Evolutionary conservation across 2,329 filamentous ascomycete genomes (phyloP).

Genomic region (Hypoxylon sp.): DNA sequence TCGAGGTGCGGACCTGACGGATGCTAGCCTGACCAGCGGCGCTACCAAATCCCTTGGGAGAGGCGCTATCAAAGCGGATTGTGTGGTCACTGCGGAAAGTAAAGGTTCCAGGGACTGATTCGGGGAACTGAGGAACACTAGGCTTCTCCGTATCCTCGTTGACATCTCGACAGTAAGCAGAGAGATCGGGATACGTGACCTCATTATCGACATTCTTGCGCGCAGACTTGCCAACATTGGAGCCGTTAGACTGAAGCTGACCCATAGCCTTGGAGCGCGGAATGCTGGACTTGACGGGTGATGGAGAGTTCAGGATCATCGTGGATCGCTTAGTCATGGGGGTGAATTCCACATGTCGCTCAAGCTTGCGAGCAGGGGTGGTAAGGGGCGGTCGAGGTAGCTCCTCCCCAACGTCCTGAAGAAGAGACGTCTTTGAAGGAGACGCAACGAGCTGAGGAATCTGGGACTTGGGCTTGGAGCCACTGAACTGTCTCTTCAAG

Average conservation of each 20-base stretch:
- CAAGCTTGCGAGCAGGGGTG: constrained; percentile 74
- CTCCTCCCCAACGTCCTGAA: constrained; percentile 62
- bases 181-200: constrained; percentile 67
- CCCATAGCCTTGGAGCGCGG: constrained; percentile 57
- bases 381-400: constrained; percentile 67
- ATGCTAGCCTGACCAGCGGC: constrained; percentile 71
- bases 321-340: constrained; percentile 71
- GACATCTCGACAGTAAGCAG: constrained; percentile 52
- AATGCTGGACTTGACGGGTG: constrained; percentile 65
- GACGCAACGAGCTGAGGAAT: constrained; percentile 60
- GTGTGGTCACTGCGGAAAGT: constrained; percentile 76
- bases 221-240: constrained; percentile 52
- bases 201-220: constrained; percentile 49
- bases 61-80: constrained; percentile 66
- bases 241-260: constrained; percentile 53
- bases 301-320: constrained; percentile 64
- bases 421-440: constrained; percentile 62
- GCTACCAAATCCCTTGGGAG: constrained; percentile 66
- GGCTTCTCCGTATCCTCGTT: constrained; percentile 46
- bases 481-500: constrained; percentile 59
- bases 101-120: constrained; percentile 68
- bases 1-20: constrained; percentile 69
- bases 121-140: constrained; percentile 40
- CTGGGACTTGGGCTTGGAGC: constrained; percentile 59
- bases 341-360: constrained; percentile 85